Evolutionary conservation across 2,329 filamentous ascomycete genomes (phyloP), one percentile per base, ranked within the genome.

Genomic region (Ceratocystis smalleyi): DNA sequence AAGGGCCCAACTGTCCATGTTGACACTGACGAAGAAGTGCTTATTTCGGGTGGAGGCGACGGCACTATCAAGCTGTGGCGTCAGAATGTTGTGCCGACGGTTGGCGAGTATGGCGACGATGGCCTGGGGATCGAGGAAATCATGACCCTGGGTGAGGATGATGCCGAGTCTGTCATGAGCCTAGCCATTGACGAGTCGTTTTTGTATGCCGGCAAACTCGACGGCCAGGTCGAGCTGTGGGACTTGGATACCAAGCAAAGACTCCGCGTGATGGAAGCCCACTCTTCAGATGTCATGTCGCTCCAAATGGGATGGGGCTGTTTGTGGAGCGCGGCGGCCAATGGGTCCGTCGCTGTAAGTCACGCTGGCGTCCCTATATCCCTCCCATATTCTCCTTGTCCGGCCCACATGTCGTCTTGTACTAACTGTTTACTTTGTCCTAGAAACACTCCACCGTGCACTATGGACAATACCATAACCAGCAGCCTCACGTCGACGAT

Each of bases 21-120:
- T 3, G 86, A 86, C 5, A 78, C 82, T 0, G 84, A 89, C 1
- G 84, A 87, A 30, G 91, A 97, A 69, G 84, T 95, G 0, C 74
- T 99, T 45, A 83, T 99, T 40, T 95, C 92, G 0, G 94, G 91
- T 7, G 91, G 90, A 43, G 95, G 94, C 40, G 94, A 97, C 71
- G 95, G 94, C 0, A 89, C 88, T 0, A 91, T 99, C 72, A 95
- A 96, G 74, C 74, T 97, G n/a, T 99, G 94, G 94, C 83, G 82
- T 63, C 79, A 96, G 17, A 75, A 72, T 7, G 67, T 67, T 1
- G 68, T 61, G 7, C 62, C 66, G 1, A 55, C 65, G 2, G 64
- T 64, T 1, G 67, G 69, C 2, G 64, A 66, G 17, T 57, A 57
- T 35, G 19, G 59, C 2, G 67, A 66, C 3, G 61, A 82, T n/a